These are phyloP conservation scores for Pyrus bretschneideri DNA, from an alignment of 306 rosid genomes.

Conservation along the genomic window DNA sequence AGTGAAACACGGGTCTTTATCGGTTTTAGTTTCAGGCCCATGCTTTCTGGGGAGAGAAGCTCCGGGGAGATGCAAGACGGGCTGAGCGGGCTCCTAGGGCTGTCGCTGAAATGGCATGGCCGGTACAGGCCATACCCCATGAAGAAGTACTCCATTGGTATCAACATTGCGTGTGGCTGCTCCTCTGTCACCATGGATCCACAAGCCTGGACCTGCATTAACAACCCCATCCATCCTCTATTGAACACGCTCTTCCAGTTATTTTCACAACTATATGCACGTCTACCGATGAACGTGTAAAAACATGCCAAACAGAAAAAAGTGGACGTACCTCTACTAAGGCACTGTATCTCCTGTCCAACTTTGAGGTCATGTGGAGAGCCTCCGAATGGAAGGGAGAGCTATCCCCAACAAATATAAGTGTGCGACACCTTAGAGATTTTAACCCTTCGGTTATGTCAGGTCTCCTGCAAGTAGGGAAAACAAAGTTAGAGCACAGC, in stretches of 20 bases:
- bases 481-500: conserved; percentile 4
- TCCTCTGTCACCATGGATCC: conserved; percentile 98
- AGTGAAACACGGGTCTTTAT: conserved; percentile 67
- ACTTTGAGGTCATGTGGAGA: conserved; percentile 70
- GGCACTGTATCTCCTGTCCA: conserved; percentile 75
- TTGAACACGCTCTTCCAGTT: neutral
- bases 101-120: conserved; percentile 56
- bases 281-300: neutral
- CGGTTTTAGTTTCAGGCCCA: conserved; percentile 91
- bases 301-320: neutral
- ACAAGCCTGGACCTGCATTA: conserved; percentile 79
- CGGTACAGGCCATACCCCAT: conserved; percentile 84
- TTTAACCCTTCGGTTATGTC: conserved; percentile 73
- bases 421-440: conserved; percentile 72
- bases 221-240: conserved; percentile 11
- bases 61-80: conserved; percentile 90
- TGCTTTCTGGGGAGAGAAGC: conserved; percentile 94
- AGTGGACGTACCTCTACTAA: conserved; percentile 65
- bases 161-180: conserved; percentile 94
- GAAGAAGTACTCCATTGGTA: conserved; percentile 83
- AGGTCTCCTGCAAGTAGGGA: conserved; percentile 53
- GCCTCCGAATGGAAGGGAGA: conserved; percentile 95
- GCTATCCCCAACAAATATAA: conserved; percentile 84
- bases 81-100: conserved; percentile 81
- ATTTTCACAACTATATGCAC: neutral